Evolutionary conservation across 768 basidiomycete species (phyloP).

Genomic region (Chiua virens): DNA sequence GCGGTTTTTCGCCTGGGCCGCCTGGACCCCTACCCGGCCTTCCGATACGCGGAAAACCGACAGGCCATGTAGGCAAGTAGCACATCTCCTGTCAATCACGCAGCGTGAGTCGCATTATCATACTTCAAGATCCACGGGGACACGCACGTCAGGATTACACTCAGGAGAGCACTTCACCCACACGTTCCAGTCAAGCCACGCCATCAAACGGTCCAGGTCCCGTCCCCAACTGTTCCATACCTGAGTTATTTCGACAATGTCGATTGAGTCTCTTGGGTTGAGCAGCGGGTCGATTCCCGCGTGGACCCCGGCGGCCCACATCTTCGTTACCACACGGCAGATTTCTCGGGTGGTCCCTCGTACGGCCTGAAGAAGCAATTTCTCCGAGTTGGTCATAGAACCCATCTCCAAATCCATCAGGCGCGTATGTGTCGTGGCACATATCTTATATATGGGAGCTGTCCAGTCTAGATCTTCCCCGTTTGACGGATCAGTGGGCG

Average conservation of each 20-base stretch:
- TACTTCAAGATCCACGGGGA: neutral
- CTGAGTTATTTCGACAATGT: neutral
- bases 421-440: conserved; percentile 29
- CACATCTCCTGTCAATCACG: conserved; percentile 10
- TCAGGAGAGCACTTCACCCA: conserved; percentile 50
- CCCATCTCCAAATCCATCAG: neutral
- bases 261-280: neutral
- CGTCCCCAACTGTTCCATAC: conserved; percentile 34
- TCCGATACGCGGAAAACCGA: neutral
- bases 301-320: conserved; percentile 45
- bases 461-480: conserved; percentile 25
- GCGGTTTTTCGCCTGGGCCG: no score
- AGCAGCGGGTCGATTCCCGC: conserved; percentile 15
- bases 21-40: neutral
- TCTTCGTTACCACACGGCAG: conserved; percentile 42
- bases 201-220: conserved; percentile 39
- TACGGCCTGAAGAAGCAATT: conserved; percentile 24
- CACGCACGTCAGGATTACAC: conserved; percentile 45
- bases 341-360: conserved; percentile 43
- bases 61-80: conserved; percentile 18
- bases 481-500: conserved; percentile 1
- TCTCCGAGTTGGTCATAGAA: conserved; percentile 30
- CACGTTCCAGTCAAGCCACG: conserved; percentile 53
- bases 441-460: conserved; percentile 28
- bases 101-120: neutral